phyloP scores from a whole-genome alignment of 768 basidiomycete genomes.

The Rhodosporidiobolus sp. region DNA sequence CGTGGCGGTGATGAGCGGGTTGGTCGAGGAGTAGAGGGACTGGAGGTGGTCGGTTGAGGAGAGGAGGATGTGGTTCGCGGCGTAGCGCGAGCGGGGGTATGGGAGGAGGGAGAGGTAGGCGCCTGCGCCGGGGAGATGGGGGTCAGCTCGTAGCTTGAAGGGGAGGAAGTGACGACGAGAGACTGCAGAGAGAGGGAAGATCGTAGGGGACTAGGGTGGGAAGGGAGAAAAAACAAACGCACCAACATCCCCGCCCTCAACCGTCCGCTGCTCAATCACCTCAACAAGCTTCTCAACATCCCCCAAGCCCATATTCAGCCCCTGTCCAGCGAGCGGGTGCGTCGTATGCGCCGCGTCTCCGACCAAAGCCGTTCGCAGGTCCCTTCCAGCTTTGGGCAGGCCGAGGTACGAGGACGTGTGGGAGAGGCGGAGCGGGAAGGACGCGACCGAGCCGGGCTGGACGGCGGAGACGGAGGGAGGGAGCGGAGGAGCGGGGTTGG shows the following conservation, averaged over 20 bases:
- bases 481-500: conserved; percentile 55
- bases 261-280: conserved; percentile 61
- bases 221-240: conserved; percentile 42
- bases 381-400: conserved; percentile 48
- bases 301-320: conserved; percentile 85
- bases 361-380: conserved; percentile 74
- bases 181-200: background rate
- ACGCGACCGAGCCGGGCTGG: conserved; percentile 71
- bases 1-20: conserved; percentile 63
- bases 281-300: conserved; percentile 73
- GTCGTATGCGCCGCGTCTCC: conserved; percentile 95
- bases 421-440: conserved; percentile 81
- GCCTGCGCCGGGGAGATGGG: conserved; percentile 57
- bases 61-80: conserved; percentile 81
- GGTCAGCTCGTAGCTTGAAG: background rate
- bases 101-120: conserved; percentile 64
- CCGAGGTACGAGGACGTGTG: conserved; percentile 86
- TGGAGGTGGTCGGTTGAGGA: conserved; percentile 83
- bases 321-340: conserved; percentile 94
- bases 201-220: no score
- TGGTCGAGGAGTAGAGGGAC: conserved; percentile 61
- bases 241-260: conserved; percentile 79
- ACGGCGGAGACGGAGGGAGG: conserved; percentile 73
- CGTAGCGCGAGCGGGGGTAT: conserved; percentile 77
- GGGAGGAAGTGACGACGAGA: background rate